Base-by-base conservation (phyloP, 345 rosid species). In the Toxicodendron radicans region DNA sequence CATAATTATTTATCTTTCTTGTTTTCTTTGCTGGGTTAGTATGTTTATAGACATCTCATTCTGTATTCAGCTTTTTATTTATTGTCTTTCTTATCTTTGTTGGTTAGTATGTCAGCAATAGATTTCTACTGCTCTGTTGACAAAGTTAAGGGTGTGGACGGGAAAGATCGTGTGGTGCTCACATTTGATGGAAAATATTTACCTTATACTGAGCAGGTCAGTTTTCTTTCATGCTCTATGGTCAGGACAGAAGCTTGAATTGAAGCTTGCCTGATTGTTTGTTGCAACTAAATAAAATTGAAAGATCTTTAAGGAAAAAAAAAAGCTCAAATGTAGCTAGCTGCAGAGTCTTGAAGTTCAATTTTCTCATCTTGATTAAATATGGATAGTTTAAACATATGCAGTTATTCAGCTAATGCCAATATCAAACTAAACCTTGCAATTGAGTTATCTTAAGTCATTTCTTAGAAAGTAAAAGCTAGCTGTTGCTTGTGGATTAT, bases 81-180 rank as follows among this genome's bases (percentile, higher is more conserved):
- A 46, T 35, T 58, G 23, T 59, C 71, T 11, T 68, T n/a, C 45
- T 68, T 18, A 38, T 45, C 20, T 62, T 30, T 72, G 5, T 72
- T 63, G 76, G 59, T 64, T 79, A 94, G 97, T 58, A 94, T 91
- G 98, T 94, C 97, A 4, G 97, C 97, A 4, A 89, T 94, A 88
- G 98, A 94, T 71, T 94, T 91, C 83, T 88, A 88, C 83, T 92
- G 97, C 86, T 92, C 98, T 0, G 98, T 94, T 12, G 97, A 94
- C 86, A 92, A 92, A 83, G 82, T 88, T 66, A 86, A 85, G 82
- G 95, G 92, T 4, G 90, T 85, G 53, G 97, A 94, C 73, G 98
- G 98, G 61, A 90, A 94, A 52, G 89, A 91, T 49, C 97, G 97
- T 0, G 97, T 80, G 4, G 90, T 92, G 3, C 71, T 94, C 71